Evolutionary conservation across 148 eudicot genomes (phyloP), one percentile per base, ranked within the genome.

Genomic region (Nepenthes mirabilis): DNA sequence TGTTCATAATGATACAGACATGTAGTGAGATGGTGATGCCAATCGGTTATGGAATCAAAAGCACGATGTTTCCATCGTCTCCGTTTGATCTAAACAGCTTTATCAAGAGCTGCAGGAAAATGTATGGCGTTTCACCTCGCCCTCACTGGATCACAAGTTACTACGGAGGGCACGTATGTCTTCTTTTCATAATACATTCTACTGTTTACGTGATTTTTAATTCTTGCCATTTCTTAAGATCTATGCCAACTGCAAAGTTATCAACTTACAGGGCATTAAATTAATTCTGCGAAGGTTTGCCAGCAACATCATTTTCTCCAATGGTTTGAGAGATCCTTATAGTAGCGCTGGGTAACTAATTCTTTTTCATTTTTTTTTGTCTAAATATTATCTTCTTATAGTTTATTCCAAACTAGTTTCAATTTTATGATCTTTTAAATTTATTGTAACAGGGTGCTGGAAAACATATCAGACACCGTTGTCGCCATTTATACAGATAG

Each of bases 1-100:
- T 11, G 37, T 61, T 60, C 14, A 8, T 52, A 10, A 49, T 49
- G 52, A 36, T 57, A 50, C 52, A 78, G 84, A 70, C 37, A 6
- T 77, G 87, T 45, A 82, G 78, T 54, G 87, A 82, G 55, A 72
- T 79, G 79, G 82, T 78, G 65, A 68, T 76, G 14, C 87, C 87
- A 14, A 64, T 76, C 59, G 83, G 83, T 14, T 33, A 54, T 1
- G 75, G 75, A 1, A 51, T 23, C 34, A 69, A 79, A 9, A 78
- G 76, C 45, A 69, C 77, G 0, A 76, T 82, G 79, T 76, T 76
- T 48, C 74, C 67, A 37, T 32, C 71, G 5, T 0, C 47, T 14
- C 73, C 74, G 2, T 76, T 65, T 8, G 34, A 34, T 47, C n/a
- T 60, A 33, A 14, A 51, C 11, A 8, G 57, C 6, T 65, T 32